Percentiles rank a stretch among this genome's conserved stretches.
Evolutionary conservation across 2,329 filamentous ascomycete species (phyloP).

Genomic region (Karstenula rhodostoma): DNA sequence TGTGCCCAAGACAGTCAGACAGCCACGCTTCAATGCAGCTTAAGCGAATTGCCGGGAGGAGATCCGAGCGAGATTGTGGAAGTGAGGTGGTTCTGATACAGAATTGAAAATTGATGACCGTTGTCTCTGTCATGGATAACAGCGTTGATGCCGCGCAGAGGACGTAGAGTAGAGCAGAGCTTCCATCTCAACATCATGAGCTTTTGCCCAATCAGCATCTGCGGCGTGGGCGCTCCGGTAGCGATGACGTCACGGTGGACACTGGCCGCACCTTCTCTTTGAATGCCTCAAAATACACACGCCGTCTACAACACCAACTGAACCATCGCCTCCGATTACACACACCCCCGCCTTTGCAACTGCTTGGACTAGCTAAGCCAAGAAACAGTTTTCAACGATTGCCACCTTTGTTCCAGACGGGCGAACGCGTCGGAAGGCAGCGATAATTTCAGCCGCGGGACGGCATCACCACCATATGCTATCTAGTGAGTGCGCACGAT

Average conservation of each 20-base stretch:
- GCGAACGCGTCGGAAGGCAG: not conserved
- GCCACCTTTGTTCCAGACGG: not conserved
- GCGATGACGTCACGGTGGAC: not conserved
- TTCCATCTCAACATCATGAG: not conserved
- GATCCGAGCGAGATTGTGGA: slow-evolving; percentile 13
- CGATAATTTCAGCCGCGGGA: slow-evolving; percentile 2
- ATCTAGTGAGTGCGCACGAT: not conserved
- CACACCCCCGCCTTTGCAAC: not conserved
- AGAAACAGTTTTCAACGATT: not conserved
- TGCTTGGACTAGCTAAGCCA: not conserved
- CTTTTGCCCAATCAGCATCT: not conserved
- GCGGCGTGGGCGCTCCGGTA: not conserved
- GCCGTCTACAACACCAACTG: slow-evolving; percentile 4
- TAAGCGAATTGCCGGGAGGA: slow-evolving; percentile 16
- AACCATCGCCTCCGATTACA: not conserved
- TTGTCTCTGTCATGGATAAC: not conserved
- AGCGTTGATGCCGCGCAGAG: not conserved
- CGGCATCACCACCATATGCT: not conserved
- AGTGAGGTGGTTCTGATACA: not conserved
- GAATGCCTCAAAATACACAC: not conserved
- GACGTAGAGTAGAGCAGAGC: too few species aligned
- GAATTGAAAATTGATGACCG: not conserved
- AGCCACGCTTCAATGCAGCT: not conserved
- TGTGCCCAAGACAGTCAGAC: not conserved
- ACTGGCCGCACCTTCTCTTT: not conserved